These are phyloP conservation scores for Sarcodon aspratus DNA, from an alignment of 768 basidiomycete species.

Conservation along the genomic window DNA sequence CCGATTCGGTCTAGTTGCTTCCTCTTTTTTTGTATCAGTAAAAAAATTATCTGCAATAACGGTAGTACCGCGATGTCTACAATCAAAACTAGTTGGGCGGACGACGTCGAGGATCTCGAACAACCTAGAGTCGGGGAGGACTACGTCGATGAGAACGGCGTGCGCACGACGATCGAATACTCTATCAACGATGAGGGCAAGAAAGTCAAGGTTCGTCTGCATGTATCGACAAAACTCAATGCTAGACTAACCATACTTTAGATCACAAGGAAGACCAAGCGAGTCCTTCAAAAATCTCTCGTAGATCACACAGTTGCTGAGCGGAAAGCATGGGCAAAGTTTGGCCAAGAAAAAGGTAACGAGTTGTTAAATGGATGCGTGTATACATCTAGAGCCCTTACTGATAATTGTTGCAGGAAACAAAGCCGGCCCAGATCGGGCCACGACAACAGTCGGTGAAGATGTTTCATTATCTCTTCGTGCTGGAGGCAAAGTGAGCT, in stretches of 20 bases:
- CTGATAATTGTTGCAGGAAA: slow-evolving; percentile 26
- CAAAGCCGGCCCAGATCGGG: slow-evolving; percentile 79
- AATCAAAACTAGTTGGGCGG: slow-evolving; percentile 25
- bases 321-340: slow-evolving; percentile 88
- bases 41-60: too few relatives aligned
- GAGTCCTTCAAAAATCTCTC: slow-evolving; percentile 78
- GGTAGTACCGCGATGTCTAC: background rate
- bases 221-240: background rate
- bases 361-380: background rate
- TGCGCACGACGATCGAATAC: slow-evolving; percentile 79
- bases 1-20: too few relatives aligned
- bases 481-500: slow-evolving; percentile 44
- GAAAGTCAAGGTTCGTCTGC: slow-evolving; percentile 73
- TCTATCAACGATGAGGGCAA: slow-evolving; percentile 85
- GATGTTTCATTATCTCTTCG: slow-evolving; percentile 51
- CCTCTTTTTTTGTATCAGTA: too few relatives aligned
- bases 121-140: slow-evolving; percentile 49
- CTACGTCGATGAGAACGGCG: slow-evolving; percentile 75
- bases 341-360: slow-evolving; percentile 70
- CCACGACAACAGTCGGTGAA: slow-evolving; percentile 89
- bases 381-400: background rate
- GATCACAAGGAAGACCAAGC: slow-evolving; percentile 81
- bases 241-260: slow-evolving; percentile 17
- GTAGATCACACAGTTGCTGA: slow-evolving; percentile 95
- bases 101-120: slow-evolving; percentile 29